Evolutionary conservation across 345 rosid genomes (phyloP), one percentile per base, ranked within the genome.

Genomic region (Lumnitzera littorea): DNA sequence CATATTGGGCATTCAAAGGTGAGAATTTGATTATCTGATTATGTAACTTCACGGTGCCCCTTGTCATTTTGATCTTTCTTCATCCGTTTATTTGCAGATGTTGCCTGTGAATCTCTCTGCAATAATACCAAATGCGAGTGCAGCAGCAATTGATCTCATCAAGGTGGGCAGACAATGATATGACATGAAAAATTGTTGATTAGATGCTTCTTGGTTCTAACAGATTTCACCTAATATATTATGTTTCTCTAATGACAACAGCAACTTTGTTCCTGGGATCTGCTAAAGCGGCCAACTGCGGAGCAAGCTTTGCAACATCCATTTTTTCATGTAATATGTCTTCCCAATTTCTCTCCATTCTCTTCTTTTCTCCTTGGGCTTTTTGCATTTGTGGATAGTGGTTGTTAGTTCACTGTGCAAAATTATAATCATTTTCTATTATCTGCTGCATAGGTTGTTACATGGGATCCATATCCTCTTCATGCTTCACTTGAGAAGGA

Each of bases 191-290:
- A 41, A 63, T 17, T 20, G 54, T 16, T 5, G 13, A 53, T 46
- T 20, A 14, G 16, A 50, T 55, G 27, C 51, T 51, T 25, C 51
- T 51, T 55, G 47, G 49, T 27, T 61, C 10, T 48, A 16, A 8
- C 41, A 25, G 46, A 46, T 24, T 41, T 48, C 13, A 51, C 56
- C 48, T 29, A 10, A 46, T 57, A 55, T 10, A 57, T 55, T 16
- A 31, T 25, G 20, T 68, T 49, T 71, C 29, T 53, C 31, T 31
- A 49, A 51, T 55, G 6, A 61, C 49, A 54, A 57, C 65, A 91
- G 96, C 79, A 73, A 78, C 79, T 91, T 62, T 89, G 95, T 72
- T 87, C 92, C 2, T 91, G 98, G 98, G 91, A 89, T 70, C 98
- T 91, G 20, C 61, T 73, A 53, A 86, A 78, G 73, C 79, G 98